Percentiles rank a stretch among this genome's conserved stretches.
Evolutionary conservation across 345 rosid genomes (phyloP).

Genomic region (Salix suchowensis): DNA sequence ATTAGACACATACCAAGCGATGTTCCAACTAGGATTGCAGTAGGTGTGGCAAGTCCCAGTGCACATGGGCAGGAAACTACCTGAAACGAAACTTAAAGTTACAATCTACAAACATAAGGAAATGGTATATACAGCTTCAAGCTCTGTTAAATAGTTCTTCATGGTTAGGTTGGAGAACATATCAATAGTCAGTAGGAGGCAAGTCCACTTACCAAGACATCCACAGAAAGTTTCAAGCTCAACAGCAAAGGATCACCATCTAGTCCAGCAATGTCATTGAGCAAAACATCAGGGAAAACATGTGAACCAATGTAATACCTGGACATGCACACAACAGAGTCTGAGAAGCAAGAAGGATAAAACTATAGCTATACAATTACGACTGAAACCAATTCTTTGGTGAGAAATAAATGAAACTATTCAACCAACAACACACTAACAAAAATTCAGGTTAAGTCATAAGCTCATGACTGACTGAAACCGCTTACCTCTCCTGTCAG

Average conservation of each 20-base stretch:
- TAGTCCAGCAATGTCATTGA: conserved; percentile 91
- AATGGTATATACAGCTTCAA: background rate
- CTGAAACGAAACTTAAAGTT: conserved; percentile 36
- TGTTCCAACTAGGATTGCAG: conserved; percentile 95
- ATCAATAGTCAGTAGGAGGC: background rate
- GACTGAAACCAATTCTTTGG: background rate
- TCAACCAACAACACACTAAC: background rate
- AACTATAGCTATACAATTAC: background rate
- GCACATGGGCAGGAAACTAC: conserved; percentile 98
- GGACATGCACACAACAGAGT: conserved; percentile 15
- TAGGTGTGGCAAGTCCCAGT: conserved; percentile 96
- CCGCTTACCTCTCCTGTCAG: background rate
- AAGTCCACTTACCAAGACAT: conserved; percentile 74
- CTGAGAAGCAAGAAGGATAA: conserved; percentile 9
- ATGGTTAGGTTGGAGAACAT: background rate
- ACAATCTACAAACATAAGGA: conserved; percentile 1
- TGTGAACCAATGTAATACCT: conserved; percentile 86
- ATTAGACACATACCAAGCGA: conserved; percentile 65
- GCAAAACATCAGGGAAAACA: conserved; percentile 89
- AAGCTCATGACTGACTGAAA: background rate
- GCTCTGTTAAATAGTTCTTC: background rate
- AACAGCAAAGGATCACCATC: conserved; percentile 81
- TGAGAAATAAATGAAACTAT: background rate
- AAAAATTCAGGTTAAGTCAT: background rate
- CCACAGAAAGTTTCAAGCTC: conserved; percentile 93